These are phyloP conservation scores for Saussurea involucrata DNA, from an alignment of 129 eudicot genomes.

Conservation along the genomic window DNA sequence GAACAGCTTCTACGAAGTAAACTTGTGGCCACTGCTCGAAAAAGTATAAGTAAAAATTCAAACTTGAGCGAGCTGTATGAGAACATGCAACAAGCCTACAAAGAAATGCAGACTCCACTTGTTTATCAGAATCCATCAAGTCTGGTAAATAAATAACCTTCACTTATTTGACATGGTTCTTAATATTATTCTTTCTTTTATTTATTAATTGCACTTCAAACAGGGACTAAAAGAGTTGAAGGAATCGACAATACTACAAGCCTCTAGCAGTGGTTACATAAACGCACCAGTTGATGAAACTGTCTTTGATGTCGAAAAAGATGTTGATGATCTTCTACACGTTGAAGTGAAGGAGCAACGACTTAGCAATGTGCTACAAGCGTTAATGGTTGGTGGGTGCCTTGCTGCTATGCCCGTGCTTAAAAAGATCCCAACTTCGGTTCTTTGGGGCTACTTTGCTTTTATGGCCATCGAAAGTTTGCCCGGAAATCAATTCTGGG, in stretches of 20 bases:
- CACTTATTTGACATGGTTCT: not conserved
- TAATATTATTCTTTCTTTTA: not conserved
- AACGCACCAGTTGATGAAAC: conserved; percentile 82
- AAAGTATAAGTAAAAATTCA: conserved; percentile 65
- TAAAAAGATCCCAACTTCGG: conserved; percentile 91
- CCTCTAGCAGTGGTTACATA: conserved; percentile 67
- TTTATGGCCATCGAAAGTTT: conserved; percentile 98
- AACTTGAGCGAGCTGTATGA: conserved; percentile 69
- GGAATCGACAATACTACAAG: conserved; percentile 79
- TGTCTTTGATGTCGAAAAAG: conserved; percentile 83
- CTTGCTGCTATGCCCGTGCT: conserved; percentile 93
- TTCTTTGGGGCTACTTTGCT: conserved; percentile 98
- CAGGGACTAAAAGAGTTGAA: conserved; percentile 90
- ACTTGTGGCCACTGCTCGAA: conserved; percentile 82
- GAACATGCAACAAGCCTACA: conserved; percentile 81
- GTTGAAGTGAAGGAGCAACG: conserved; percentile 97
- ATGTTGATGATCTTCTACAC: conserved; percentile 81
- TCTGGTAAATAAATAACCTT: conserved; percentile 47
- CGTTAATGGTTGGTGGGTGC: conserved; percentile 79
- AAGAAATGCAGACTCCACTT: conserved; percentile 92
- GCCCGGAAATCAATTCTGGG: conserved; percentile 99
- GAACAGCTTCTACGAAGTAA: conserved; percentile 85
- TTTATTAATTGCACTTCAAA: conserved; percentile 5
- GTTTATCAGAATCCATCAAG: conserved; percentile 78
- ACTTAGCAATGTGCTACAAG: conserved; percentile 84